Evolutionary conservation across 2,329 filamentous ascomycete species (phyloP), one percentile per base, ranked within the genome.

Genomic region (Phialocephala sp.): DNA sequence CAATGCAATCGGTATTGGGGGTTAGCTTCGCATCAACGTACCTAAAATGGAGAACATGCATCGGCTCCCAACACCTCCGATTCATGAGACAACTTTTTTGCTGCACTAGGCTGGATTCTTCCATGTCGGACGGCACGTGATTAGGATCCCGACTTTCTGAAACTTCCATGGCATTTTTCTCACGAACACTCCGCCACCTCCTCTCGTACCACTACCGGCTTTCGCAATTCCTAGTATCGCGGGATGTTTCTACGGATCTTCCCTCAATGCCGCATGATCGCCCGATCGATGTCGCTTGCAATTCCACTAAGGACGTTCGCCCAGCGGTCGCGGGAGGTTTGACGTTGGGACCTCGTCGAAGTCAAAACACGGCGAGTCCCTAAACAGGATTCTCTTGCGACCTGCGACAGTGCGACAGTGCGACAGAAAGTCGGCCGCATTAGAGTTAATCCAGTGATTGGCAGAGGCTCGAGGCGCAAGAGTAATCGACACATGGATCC

Each of bases 401-500:
- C 9, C 20, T 57, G 62, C 56, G 54, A 60, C 56, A 59, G 45
- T 57, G 62, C 56, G 54, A 60, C 56, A 59, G 45, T 50, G 45
- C 22, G 37, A 61, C 58, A 39, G 27, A 20, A 32, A 60, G 39
- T 20, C 15, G 24, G 43, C 9, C 37, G 60, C 20, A 35, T 55
- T 36, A 43, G 32, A 39, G 32, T 57, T 57, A 57, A 20, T 22
- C 15, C 27, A 11, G 22, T 36, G 36, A 59, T 60, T 20, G 3
- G 8, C 58, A 55, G 15, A 32, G 27, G 27, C 27, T 32, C 27
- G 54, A 50, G 54, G 52, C 63, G 45, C 52, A 62, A 58, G 54
- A 43, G 12, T 18, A 66, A 66, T 66, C 56, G 64, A 62, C 64
- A 56, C 64, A 32, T 35, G 60, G 64, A 15, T 27, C 36, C 64